Conservation (phyloP, 1,139 yeast species). For the Kodamaea sp. region DNA sequence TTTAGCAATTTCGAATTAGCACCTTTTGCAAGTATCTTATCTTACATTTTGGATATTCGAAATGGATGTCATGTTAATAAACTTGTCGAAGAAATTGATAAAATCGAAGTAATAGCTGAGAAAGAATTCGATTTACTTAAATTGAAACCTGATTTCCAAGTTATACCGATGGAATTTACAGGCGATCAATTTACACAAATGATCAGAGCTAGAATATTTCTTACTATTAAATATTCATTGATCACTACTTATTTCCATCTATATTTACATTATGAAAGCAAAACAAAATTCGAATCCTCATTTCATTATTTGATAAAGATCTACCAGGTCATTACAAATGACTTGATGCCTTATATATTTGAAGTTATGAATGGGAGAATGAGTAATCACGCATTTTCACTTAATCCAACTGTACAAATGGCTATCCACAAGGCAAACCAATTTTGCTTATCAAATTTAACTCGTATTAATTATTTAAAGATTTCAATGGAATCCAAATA, state of each 20-base stretch:
- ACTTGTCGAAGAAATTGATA: slow-evolving; percentile 19
- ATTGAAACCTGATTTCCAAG: neutral
- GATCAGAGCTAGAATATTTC: slow-evolving; percentile 12
- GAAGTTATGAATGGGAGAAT: slow-evolving; percentile 22
- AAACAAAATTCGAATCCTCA: slow-evolving; percentile 20
- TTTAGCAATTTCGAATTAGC: slow-evolving; percentile 7
- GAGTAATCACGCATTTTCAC: slow-evolving; percentile 21
- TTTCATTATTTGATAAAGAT: slow-evolving; percentile 28
- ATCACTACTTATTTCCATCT: slow-evolving; percentile 19
- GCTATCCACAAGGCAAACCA: slow-evolving; percentile 25
- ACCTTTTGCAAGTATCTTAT: slow-evolving; percentile 11
- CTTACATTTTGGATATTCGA: slow-evolving; percentile 16
- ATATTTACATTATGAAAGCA: slow-evolving; percentile 26
- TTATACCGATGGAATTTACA: slow-evolving; percentile 5
- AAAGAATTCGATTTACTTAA: slow-evolving; percentile 15
- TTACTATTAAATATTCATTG: slow-evolving; percentile 15
- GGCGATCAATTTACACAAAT: slow-evolving; percentile 6
- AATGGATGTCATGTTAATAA: slow-evolving; percentile 22
- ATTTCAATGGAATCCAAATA: slow-evolving; percentile 14
- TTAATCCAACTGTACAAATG: slow-evolving; percentile 25
- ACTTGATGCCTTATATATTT: slow-evolving; percentile 21
- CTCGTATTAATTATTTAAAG: slow-evolving; percentile 20
- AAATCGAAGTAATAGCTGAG: slow-evolving; percentile 20
- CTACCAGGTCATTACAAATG: slow-evolving; percentile 16
- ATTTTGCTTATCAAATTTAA: slow-evolving; percentile 21